Evolutionary conservation across 306 rosid species (phyloP).

Genomic region (Mimosa pudica): DNA sequence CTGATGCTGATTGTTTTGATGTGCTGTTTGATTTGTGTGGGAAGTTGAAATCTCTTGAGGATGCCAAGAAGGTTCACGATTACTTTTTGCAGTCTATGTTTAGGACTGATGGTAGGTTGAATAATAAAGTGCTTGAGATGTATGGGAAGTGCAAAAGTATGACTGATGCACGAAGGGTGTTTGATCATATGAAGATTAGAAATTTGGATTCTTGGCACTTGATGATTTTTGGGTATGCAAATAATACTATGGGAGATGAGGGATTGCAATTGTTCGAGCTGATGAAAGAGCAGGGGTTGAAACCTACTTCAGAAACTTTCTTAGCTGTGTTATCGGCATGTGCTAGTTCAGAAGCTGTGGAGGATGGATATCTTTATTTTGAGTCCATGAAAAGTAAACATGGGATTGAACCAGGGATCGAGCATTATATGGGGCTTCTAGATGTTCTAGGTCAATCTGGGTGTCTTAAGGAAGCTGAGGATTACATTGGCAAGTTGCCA

Average conservation of each 20-base stretch:
- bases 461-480: constrained; percentile 70
- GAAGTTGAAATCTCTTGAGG: constrained; percentile 59
- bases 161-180: constrained; percentile 63
- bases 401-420: constrained; percentile 10
- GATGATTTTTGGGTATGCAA: constrained; percentile 71
- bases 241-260: constrained; percentile 70
- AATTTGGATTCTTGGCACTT: constrained; percentile 76
- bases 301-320: constrained; percentile 69
- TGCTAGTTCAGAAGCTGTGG: constrained; percentile 81
- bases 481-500: constrained; percentile 61
- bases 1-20: constrained; percentile 3
- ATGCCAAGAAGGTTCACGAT: constrained; percentile 80
- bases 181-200: constrained; percentile 77
- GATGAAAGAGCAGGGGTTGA: constrained; percentile 68
- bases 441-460: constrained; percentile 84
- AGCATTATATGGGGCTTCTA: constrained; percentile 73
- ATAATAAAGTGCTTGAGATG: constrained; percentile 74
- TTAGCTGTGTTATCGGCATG: constrained; percentile 70
- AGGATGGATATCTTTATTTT: not conserved
- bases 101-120: constrained; percentile 65
- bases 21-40: constrained; percentile 61
- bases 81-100: constrained; percentile 69
- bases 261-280: constrained; percentile 80
- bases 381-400: constrained; percentile 6
- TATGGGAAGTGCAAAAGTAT: constrained; percentile 53